Percentiles rank a stretch among this genome's conserved stretches.
These are phyloP conservation scores for Aechmea fasciata DNA, from an alignment of 176 grass and related monocot genomes.

Conservation along the genomic window DNA sequence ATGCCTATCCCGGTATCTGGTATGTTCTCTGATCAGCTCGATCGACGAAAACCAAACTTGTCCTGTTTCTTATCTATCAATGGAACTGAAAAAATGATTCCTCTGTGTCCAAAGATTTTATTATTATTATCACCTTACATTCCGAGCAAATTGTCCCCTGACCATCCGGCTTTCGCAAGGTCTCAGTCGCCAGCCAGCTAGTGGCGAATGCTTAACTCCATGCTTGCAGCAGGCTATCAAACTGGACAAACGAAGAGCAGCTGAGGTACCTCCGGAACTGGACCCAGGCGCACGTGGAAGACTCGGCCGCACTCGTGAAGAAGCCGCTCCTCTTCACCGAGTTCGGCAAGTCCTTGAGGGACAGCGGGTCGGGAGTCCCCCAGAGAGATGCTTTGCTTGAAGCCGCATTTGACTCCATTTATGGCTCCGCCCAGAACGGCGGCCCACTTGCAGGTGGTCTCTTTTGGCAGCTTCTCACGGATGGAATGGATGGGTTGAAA, in stretches of 20 bases:
- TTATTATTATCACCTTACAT: too few relatives aligned
- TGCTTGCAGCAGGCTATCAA: not conserved
- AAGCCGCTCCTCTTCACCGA: constrained; percentile 20
- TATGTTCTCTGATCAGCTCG: not conserved
- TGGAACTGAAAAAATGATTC: not conserved
- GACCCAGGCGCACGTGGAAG: constrained; percentile 1
- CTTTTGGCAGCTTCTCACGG: constrained; percentile 21
- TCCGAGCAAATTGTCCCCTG: too few relatives aligned
- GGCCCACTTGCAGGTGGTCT: constrained; percentile 4
- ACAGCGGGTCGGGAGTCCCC: not conserved
- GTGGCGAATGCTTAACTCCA: too few relatives aligned
- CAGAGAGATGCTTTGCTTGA: not conserved
- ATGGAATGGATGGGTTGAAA: not conserved
- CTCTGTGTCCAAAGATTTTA: too few relatives aligned
- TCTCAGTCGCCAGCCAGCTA: too few relatives aligned
- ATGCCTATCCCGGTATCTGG: constrained; percentile 15
- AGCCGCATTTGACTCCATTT: not conserved
- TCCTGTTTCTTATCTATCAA: not conserved
- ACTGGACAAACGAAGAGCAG: not conserved
- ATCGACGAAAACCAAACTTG: not conserved
- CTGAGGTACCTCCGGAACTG: constrained; percentile 4
- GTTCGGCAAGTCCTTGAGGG: constrained; percentile 10
- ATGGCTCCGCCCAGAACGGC: not conserved
- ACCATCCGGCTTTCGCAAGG: too few relatives aligned
- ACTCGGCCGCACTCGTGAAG: not conserved